These are phyloP conservation scores for Fusarium coffeatum DNA, from an alignment of 2,329 filamentous ascomycete species.

Conservation along the genomic window DNA sequence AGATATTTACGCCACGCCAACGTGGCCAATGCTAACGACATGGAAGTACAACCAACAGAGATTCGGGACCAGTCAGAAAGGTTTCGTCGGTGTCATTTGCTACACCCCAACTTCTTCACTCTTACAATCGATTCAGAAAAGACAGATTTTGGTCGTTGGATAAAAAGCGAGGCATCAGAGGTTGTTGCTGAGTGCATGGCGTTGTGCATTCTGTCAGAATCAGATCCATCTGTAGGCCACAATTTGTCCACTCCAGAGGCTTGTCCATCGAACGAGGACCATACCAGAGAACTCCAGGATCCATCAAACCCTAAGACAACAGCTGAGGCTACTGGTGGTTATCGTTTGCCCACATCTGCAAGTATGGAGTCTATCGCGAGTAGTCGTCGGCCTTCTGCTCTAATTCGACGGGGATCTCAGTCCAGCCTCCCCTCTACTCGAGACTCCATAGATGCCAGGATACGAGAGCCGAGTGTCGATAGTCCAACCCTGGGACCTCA, in stretches of 20 bases:
- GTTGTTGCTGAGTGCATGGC: conserved; percentile 83
- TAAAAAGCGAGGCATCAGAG: conserved; percentile 82
- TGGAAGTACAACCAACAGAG: conserved; percentile 82
- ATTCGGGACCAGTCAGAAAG: conserved; percentile 80
- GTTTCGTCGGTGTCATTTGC: conserved; percentile 76
- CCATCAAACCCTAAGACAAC: conserved; percentile 56
- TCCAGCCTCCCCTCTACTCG: conserved; percentile 63
- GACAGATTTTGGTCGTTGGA: conserved; percentile 79
- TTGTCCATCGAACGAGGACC: conserved; percentile 46
- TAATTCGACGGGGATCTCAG: conserved; percentile 59
- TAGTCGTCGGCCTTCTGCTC: conserved; percentile 52
- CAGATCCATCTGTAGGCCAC: conserved; percentile 42
- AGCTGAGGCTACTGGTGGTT: conserved; percentile 54
- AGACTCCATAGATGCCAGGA: conserved; percentile 53
- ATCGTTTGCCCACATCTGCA: conserved; percentile 66
- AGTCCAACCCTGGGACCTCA: conserved; percentile 72
- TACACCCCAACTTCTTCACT: conserved; percentile 88
- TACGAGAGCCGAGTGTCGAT: conserved; percentile 58
- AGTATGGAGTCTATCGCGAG: conserved; percentile 58
- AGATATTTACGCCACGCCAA: conserved; percentile 80
- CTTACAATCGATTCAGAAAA: conserved; percentile 84
- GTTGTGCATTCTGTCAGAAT: conserved; percentile 60
- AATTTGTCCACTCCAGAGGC: conserved; percentile 36
- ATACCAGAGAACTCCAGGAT: conserved; percentile 51
- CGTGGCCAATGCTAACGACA: conserved; percentile 75